Evolutionary conservation across 257 asterid species (phyloP).

Genomic region (Fraxinus americana): DNA sequence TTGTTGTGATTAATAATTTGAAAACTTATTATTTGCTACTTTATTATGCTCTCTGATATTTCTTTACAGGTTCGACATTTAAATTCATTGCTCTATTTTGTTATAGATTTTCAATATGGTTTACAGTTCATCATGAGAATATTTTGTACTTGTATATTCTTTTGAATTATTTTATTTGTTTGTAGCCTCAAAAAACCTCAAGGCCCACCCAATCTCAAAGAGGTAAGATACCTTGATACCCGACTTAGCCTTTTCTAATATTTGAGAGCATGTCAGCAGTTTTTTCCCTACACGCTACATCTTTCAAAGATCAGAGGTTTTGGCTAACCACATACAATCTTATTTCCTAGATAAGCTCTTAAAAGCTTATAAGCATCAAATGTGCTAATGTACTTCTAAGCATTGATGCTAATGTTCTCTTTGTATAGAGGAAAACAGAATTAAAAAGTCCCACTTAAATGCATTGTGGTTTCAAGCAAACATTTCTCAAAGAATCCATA

Average conservation of each 20-base stretch:
- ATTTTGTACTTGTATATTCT: neutral
- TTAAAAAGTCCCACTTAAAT: neutral
- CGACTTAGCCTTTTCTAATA: neutral
- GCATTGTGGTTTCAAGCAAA: neutral
- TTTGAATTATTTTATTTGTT: neutral
- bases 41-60: neutral
- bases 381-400: neutral
- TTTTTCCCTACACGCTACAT: neutral
- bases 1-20: neutral
- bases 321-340: neutral
- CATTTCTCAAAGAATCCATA: neutral
- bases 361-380: neutral
- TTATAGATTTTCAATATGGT: neutral
- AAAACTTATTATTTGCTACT: neutral
- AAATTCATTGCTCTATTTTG: neutral
- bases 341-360: neutral
- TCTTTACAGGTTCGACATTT: neutral
- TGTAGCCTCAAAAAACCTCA: neutral
- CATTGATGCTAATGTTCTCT: neutral
- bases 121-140: neutral
- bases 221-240: neutral
- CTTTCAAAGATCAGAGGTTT: neutral
- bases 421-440: neutral
- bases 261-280: neutral
- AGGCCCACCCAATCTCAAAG: neutral